Conservation (phyloP, 148 eudicot species). For the Selenicereus undatus region DNA sequence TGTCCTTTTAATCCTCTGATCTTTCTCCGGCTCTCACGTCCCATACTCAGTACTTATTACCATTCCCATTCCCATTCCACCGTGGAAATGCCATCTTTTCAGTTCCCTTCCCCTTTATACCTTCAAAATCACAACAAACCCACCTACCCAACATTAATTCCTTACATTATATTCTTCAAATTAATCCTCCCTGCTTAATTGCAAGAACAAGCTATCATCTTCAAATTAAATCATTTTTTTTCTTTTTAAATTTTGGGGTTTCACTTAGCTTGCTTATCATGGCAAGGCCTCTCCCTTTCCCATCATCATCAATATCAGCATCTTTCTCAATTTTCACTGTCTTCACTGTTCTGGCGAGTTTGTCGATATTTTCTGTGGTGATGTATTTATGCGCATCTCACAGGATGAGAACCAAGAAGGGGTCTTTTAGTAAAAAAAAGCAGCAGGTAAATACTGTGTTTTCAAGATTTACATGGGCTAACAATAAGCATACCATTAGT, state of each 20-base stretch:
- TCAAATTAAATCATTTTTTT: not conserved
- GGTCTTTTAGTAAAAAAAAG: constrained; percentile 13
- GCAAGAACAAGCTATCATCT: not conserved
- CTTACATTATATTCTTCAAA: not conserved
- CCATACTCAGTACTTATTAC: too few species aligned
- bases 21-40: not conserved
- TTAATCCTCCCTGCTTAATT: not conserved
- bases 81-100: not conserved
- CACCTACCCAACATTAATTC: not conserved
- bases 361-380: constrained; percentile 40
- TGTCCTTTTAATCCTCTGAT: not conserved
- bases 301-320: not conserved
- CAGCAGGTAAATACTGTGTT: constrained; percentile 9
- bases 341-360: constrained; percentile 7
- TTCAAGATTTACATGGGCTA: constrained; percentile 26
- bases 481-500: constrained; percentile 3
- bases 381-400: constrained; percentile 44
- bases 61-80: not conserved
- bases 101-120: not conserved
- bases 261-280: not conserved
- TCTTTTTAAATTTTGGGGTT: not conserved
- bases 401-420: constrained; percentile 16
- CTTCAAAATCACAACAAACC: not conserved
- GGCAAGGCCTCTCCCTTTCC: constrained; percentile 21
- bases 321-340: constrained; percentile 11